Evolutionary conservation across 2,329 filamentous ascomycete genomes (phyloP), one percentile per base, ranked within the genome.

Genomic region (Calonectria pseudoreteaudii): DNA sequence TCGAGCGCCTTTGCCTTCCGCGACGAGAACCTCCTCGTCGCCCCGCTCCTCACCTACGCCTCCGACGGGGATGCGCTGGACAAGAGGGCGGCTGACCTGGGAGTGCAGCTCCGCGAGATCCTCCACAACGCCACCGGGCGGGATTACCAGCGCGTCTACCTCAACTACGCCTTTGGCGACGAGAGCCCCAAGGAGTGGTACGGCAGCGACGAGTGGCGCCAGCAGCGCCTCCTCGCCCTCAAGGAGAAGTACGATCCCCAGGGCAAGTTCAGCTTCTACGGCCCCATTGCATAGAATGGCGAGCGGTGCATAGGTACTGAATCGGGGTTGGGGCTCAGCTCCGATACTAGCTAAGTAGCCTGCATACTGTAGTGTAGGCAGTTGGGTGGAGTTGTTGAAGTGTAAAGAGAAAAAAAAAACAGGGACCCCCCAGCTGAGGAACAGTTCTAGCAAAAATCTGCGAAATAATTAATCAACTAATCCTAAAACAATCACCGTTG

Each of bases 151-250:
- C 68, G 66, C 30, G 75, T 77, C 8, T 80, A 90, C 71, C 84
- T 89, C 66, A 91, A 91, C 80, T 91, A 90, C 75, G 89, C 88
- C 0, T 85, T 85, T 66, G 88, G 88, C 1, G 82, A 87, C 11
- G 88, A 91, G 81, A 78, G 79, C 1, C 77, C 82, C 0, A 70
- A 81, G 64, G 79, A 82, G 2, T 83, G 85, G 82, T 91, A 91
- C 77, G 89, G 89, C 10, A 82, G 82, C 66, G 89, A 90, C 66
- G 67, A 76, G 50, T 90, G 89, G 87, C 84, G 89, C 18, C 81
- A 87, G 76, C 79, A 86, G 67, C 86, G 84, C 66, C 81, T 91
- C 76, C 81, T 79, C 73, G 76, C 74, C 11, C 75, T 90, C 78
- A 91, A 91, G 85, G 74, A 79, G 34, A 85, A 86, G 75, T 90